Evolutionary conservation across 2,329 filamentous ascomycete genomes (phyloP).

Genomic region (Cryphonectria carpinicola): DNA sequence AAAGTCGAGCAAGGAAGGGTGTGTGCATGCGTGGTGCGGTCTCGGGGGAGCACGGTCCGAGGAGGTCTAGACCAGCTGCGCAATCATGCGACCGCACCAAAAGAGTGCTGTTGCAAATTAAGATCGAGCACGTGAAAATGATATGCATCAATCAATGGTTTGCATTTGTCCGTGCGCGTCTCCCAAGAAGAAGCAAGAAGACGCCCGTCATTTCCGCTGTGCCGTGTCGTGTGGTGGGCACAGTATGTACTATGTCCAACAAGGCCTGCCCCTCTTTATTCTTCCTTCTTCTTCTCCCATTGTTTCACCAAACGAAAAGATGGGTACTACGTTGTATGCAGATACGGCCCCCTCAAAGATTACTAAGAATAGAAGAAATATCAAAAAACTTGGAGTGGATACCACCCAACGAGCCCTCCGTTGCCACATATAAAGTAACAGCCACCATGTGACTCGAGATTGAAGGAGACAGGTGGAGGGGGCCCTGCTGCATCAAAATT

Average conservation of each 20-base stretch:
- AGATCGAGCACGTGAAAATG: neutral
- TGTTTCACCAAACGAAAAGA: neutral
- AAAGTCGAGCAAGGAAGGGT: no score
- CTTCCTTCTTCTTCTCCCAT: neutral
- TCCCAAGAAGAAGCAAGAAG: neutral
- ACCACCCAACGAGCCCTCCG: neutral
- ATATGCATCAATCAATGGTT: neutral
- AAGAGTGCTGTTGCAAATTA: neutral
- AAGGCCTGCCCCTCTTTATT: neutral
- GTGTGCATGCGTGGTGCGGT: neutral
- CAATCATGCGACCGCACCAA: neutral
- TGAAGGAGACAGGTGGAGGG: conserved; percentile 12
- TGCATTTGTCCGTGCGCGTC: neutral
- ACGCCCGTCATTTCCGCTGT: neutral
- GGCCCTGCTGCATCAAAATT: neutral
- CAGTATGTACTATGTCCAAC: neutral
- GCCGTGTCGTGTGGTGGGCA: neutral
- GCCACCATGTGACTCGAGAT: neutral
- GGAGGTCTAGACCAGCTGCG: neutral
- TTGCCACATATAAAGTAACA: conserved; percentile 10
- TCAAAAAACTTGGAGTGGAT: neutral
- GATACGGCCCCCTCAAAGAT: neutral
- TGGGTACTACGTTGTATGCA: neutral
- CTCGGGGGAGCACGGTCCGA: neutral
- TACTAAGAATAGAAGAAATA: neutral